Evolutionary conservation across 1,139 yeast species (phyloP), one percentile per base, ranked within the genome.

Genomic region (Taphrina wiesneri): DNA sequence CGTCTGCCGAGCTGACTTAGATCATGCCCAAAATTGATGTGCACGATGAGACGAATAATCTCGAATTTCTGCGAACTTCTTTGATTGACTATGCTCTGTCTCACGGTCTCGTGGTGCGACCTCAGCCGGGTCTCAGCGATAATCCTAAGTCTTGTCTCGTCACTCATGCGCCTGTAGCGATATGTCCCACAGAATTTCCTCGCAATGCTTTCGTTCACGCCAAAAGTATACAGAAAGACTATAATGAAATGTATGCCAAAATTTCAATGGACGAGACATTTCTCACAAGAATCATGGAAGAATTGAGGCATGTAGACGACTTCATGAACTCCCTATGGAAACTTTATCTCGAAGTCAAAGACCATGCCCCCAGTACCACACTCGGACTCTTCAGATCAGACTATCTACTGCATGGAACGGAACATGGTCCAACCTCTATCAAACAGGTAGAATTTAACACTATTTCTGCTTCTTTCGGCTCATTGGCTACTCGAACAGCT

Each of bases 381-480:
- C 80, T 92, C 63, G 98, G 98, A 0, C 77, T 93, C 26, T 92
- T 92, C 75, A 83, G 99, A 75, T 88, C 96, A 0, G 99, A 93
- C 74, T 93, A 92, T 73, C 86, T 93, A 86, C 81, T 90, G 51
- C 88, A 90, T 72, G 76, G 79, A 32, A 68, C 71, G 41, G 68
- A 70, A 28, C 68, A 67, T 52, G 70, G 70, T n/a, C 71, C 76
- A 21, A 77, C 75, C 21, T 76, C 77, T 17, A 87, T 93, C 73
- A 92, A 92, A 74, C 99, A 95, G 76, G 92, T 93, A 64, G 99
- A 93, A 75, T 93, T 92, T 79, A 93, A 93, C 76, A 91, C 99
- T 0, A 92, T 93, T 2, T 88, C 97, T 72, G 96, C 93, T 1
- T 91, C 98, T 0, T 93, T 93, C 79, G 97, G 96, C 25, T 97